Conservation (phyloP, 805 yeast species). For the Naumovozyma baii region DNA sequence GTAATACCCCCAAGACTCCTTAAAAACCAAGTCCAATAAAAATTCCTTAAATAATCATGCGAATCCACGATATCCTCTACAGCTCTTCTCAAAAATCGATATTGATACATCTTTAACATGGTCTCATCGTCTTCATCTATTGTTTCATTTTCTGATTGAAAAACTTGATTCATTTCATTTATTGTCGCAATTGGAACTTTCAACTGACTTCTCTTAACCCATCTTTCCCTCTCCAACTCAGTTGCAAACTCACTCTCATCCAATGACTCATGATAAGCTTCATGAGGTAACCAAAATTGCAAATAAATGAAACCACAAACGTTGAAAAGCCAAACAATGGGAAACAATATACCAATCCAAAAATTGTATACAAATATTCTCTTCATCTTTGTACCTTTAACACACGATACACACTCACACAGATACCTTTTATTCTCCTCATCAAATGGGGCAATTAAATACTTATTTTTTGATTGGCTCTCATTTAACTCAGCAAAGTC, state of each 20-base stretch:
- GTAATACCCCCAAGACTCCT: slow-evolving; percentile 4
- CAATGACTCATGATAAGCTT: slow-evolving; percentile 15
- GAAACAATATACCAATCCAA: slow-evolving; percentile 18
- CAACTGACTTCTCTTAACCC: slow-evolving; percentile 3
- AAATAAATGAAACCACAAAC: slow-evolving; percentile 12
- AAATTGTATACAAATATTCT: slow-evolving; percentile 10
- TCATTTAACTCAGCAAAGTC: not conserved
- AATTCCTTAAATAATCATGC: slow-evolving; percentile 11
- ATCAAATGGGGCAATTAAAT: slow-evolving; percentile 12
- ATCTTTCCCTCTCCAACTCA: slow-evolving; percentile 14
- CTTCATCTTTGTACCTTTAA: slow-evolving; percentile 1
- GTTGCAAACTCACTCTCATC: slow-evolving; percentile 24
- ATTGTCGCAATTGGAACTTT: not conserved
- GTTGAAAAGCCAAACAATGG: slow-evolving; percentile 16
- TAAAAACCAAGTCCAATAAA: slow-evolving; percentile 12
- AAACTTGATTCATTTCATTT: not conserved
- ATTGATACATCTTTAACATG: slow-evolving; percentile 1
- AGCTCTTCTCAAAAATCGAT: slow-evolving; percentile 5
- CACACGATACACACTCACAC: slow-evolving; percentile 22
- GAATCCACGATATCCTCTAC: slow-evolving; percentile 12
- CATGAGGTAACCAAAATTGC: slow-evolving; percentile 16
- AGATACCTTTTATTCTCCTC: slow-evolving; percentile 6
- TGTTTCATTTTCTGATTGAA: not conserved
- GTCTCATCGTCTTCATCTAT: not conserved
- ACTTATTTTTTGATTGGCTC: not conserved